A percentile compares a stretch with the other conserved stretches of the same genome.
These are phyloP conservation scores for Cyberlindnera suaveolens DNA, from an alignment of 805 yeast species.

Conservation along the genomic window DNA sequence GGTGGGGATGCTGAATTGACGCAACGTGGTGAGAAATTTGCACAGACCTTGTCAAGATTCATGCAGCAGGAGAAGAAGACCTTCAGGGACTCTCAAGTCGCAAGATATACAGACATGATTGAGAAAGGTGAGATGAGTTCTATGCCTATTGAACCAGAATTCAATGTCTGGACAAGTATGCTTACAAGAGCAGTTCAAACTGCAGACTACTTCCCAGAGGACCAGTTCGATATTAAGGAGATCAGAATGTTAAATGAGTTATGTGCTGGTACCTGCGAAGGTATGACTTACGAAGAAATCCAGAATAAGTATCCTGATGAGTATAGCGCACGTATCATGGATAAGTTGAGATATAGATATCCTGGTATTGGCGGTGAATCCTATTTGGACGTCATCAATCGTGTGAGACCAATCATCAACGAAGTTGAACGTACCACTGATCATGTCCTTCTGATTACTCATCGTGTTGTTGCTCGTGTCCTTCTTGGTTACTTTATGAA, in stretches of 20 bases:
- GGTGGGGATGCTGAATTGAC: conserved; percentile 91
- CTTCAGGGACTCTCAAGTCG: conserved; percentile 59
- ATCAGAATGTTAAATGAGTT: conserved; percentile 91
- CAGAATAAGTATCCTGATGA: conserved; percentile 68
- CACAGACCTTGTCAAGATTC: conserved; percentile 67
- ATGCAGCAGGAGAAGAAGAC: conserved; percentile 63
- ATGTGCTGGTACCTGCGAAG: conserved; percentile 90
- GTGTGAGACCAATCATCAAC: conserved; percentile 83
- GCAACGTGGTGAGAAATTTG: conserved; percentile 67
- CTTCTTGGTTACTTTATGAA: conserved; percentile 85
- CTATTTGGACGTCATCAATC: conserved; percentile 84
- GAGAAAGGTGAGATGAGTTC: conserved; percentile 27
- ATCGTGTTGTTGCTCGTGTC: conserved; percentile 86
- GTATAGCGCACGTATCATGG: conserved; percentile 64
- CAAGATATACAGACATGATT: conserved; percentile 35
- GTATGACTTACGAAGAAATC: conserved; percentile 87
- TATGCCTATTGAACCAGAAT: conserved; percentile 61
- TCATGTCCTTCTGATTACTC: conserved; percentile 77
- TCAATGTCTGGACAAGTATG: conserved; percentile 93
- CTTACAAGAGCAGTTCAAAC: conserved; percentile 73
- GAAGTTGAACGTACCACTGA: conserved; percentile 91
- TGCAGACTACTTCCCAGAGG: conserved; percentile 69
- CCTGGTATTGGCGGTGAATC: conserved; percentile 99
- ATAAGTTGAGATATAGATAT: conserved; percentile 81
- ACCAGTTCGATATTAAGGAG: conserved; percentile 68